Percentiles rank a stretch among this genome's conserved stretches.
These are phyloP conservation scores for Metschnikowia borealis DNA, from an alignment of 805 yeast genomes.

Conservation along the genomic window DNA sequence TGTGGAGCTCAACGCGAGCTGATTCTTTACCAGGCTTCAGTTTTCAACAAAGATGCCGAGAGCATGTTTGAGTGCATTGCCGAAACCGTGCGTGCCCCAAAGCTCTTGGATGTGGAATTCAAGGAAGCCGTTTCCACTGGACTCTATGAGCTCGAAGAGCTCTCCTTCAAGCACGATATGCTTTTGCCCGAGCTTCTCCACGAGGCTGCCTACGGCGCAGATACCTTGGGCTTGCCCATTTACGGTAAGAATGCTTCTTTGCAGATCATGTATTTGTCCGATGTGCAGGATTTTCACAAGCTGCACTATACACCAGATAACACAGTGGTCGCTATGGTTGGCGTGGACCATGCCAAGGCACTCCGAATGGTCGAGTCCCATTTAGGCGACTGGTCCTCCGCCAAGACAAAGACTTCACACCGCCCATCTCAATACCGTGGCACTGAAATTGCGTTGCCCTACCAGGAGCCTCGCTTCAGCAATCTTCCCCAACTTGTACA, in stretches of 20 bases:
- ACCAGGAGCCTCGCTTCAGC: conserved; percentile 33
- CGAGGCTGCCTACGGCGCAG: conserved; percentile 66
- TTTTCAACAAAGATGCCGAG: conserved; percentile 80
- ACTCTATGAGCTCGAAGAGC: conserved; percentile 76
- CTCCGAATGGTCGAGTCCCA: conserved; percentile 56
- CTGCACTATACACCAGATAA: conserved; percentile 74
- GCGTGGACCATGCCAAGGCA: conserved; percentile 71
- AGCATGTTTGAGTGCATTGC: conserved; percentile 71
- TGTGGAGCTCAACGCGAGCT: conserved; percentile 90
- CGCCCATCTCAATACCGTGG: conserved; percentile 63
- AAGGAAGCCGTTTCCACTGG: conserved; percentile 70
- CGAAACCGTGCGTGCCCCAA: conserved; percentile 75
- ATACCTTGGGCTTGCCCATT: conserved; percentile 82
- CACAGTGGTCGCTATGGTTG: conserved; percentile 82
- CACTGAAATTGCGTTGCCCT: conserved; percentile 38
- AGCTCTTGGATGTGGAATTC: conserved; percentile 63
- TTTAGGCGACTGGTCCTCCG: conserved; percentile 54
- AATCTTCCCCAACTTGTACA: conserved; percentile 78
- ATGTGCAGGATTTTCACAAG: conserved; percentile 57
- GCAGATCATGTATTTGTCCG: conserved; percentile 47
- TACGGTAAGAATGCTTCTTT: conserved; percentile 74
- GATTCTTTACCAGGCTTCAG: conserved; percentile 90
- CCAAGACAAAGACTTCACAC: not conserved
- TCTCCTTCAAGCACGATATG: conserved; percentile 78
- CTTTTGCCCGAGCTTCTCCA: conserved; percentile 89